phyloP scores from a whole-genome alignment of 2,329 filamentous ascomycete genomes.

The Cladosporium sp. region DNA sequence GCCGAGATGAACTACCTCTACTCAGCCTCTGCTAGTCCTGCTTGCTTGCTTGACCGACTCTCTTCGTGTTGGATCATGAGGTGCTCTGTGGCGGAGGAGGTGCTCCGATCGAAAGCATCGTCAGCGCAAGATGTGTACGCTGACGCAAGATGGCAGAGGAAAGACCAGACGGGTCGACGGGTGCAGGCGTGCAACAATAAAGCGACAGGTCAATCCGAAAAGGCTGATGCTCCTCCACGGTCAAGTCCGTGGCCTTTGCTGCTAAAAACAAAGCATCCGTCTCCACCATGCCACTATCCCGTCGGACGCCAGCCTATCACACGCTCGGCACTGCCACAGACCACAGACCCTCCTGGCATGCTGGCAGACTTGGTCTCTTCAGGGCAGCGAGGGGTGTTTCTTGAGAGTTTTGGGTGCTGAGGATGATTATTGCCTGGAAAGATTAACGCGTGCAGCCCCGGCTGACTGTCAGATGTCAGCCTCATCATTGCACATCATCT shows the following conservation, averaged over 20 bases:
- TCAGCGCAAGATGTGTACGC: background rate
- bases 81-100: background rate
- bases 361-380: background rate
- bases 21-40: background rate
- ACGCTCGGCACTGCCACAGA: background rate
- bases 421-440: background rate
- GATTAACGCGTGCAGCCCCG: background rate
- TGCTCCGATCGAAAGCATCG: background rate
- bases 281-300: background rate
- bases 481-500: background rate
- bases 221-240: conserved; percentile 1
- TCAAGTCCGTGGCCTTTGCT: background rate
- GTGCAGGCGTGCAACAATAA: too few relatives aligned
- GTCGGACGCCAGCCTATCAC: background rate
- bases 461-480: conserved; percentile 13
- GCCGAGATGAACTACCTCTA: background rate
- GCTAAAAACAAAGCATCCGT: conserved; percentile 5
- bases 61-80: background rate
- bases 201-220: background rate
- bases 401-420: background rate
- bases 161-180: too few relatives aligned
- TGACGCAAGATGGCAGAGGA: background rate
- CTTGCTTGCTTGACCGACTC: background rate
- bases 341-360: background rate
- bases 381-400: background rate